Evolutionary conservation across 305 asterid genomes (phyloP).

Genomic region (Euphrasia arctica): DNA sequence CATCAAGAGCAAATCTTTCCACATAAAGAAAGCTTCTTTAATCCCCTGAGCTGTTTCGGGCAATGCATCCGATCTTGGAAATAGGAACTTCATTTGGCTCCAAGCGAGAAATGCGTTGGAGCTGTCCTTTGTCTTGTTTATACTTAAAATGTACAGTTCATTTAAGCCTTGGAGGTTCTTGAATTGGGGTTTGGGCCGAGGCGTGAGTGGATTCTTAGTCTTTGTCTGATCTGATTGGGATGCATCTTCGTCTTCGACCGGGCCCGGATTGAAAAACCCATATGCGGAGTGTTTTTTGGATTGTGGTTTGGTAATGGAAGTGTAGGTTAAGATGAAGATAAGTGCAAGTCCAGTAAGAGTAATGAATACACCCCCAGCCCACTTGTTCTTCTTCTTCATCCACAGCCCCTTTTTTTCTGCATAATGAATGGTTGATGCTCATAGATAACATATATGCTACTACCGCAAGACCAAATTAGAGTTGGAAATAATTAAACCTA

Average conservation of each 20-base stretch:
- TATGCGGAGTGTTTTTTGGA: conserved; percentile 57
- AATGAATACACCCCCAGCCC: conserved; percentile 65
- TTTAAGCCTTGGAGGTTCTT: conserved; percentile 46
- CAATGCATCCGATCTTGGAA: conserved; percentile 82
- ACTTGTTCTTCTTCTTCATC: conserved; percentile 54
- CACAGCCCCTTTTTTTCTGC: not conserved
- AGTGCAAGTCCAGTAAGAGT: conserved; percentile 50
- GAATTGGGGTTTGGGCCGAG: conserved; percentile 41
- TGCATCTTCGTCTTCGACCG: conserved; percentile 19
- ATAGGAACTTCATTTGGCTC: conserved; percentile 54
- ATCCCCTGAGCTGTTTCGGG: conserved; percentile 80
- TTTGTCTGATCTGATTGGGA: conserved; percentile 14
- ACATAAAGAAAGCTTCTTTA: conserved; percentile 64
- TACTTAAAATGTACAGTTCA: conserved; percentile 46
- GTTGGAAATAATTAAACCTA: too few species aligned
- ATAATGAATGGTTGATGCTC: not conserved
- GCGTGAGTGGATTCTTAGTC: conserved; percentile 22
- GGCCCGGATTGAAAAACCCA: conserved; percentile 60
- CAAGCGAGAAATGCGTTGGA: conserved; percentile 48
- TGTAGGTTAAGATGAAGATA: conserved; percentile 51
- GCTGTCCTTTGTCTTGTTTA: conserved; percentile 39
- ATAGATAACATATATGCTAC: not conserved
- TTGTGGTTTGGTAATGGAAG: conserved; percentile 39
- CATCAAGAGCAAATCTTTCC: conserved; percentile 42
- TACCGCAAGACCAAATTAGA: too few species aligned